Evolutionary conservation across 305 asterid genomes (phyloP).

Genomic region (Fraxinus angustifolia): DNA sequence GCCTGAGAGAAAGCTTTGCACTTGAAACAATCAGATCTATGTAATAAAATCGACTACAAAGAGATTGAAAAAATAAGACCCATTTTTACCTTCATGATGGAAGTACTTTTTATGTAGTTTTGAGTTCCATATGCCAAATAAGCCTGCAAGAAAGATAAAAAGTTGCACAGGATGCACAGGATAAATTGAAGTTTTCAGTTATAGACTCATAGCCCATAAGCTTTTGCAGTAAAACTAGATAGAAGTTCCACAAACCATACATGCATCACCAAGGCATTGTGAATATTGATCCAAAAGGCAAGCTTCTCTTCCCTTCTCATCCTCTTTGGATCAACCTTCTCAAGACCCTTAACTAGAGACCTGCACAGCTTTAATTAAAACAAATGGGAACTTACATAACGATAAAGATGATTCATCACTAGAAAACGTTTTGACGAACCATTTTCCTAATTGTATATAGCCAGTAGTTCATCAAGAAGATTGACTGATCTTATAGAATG

Average conservation of each 20-base stretch:
- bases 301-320: constrained; percentile 82
- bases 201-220: not conserved
- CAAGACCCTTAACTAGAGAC: constrained; percentile 69
- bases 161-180: not conserved
- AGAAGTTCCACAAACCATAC: constrained; percentile 37
- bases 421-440: not conserved
- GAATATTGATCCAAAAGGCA: constrained; percentile 74
- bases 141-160: constrained; percentile 49
- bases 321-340: constrained; percentile 65
- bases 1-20: constrained; percentile 43
- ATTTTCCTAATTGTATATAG: not conserved
- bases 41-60: constrained; percentile 13
- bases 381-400: constrained; percentile 9
- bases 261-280: constrained; percentile 81
- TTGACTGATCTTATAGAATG: not conserved
- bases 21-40: constrained; percentile 19
- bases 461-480: not conserved
- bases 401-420: not conserved
- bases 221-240: constrained; percentile 8
- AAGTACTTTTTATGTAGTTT: constrained; percentile 52
- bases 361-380: constrained; percentile 42
- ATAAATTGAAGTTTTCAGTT: not conserved
- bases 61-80: not conserved
- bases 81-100: constrained; percentile 56
- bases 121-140: constrained; percentile 87